A percentile compares a stretch with the other conserved stretches of the same genome.
Evolutionary conservation across 805 yeast species (phyloP).

Genomic region (Myxozyma lipomycoides): DNA sequence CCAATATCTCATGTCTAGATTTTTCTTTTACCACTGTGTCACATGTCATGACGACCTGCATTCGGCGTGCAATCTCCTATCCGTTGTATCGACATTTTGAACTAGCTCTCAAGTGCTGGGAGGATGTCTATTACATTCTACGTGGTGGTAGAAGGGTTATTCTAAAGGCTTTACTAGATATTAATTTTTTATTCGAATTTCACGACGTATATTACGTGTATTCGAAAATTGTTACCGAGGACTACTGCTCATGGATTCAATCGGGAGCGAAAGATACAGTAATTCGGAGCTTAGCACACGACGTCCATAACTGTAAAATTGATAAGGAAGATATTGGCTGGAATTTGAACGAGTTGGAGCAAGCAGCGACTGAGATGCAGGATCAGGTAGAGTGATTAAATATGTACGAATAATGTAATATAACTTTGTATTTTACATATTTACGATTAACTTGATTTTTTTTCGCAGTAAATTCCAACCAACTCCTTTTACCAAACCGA

Average conservation of each 20-base stretch:
- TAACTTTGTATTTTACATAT: not conserved
- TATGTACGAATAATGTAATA: not conserved
- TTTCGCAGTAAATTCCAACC: too few species aligned
- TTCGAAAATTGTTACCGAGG: conserved; percentile 71
- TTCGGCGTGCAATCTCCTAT: conserved; percentile 69
- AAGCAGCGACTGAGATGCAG: not conserved
- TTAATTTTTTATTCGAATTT: conserved; percentile 69
- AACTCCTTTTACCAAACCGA: not conserved
- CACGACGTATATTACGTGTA: conserved; percentile 85
- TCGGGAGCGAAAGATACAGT: conserved; percentile 42
- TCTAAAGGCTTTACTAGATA: conserved; percentile 54
- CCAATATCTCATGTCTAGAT: conserved; percentile 74
- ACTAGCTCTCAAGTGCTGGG: conserved; percentile 61
- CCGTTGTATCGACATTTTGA: conserved; percentile 76
- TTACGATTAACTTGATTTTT: too few species aligned
- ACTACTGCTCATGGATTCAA: conserved; percentile 67
- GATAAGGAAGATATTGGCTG: conserved; percentile 29
- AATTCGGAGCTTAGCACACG: conserved; percentile 67
- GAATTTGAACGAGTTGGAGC: conserved; percentile 31
- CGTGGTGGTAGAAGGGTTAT: conserved; percentile 67
- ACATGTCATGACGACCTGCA: conserved; percentile 55
- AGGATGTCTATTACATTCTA: conserved; percentile 62
- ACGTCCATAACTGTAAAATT: conserved; percentile 42
- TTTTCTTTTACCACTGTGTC: conserved; percentile 43
- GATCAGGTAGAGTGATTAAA: not conserved